These are phyloP conservation scores for Populus trichocarpa DNA, from an alignment of 441 rosid species.

Conservation along the genomic window DNA sequence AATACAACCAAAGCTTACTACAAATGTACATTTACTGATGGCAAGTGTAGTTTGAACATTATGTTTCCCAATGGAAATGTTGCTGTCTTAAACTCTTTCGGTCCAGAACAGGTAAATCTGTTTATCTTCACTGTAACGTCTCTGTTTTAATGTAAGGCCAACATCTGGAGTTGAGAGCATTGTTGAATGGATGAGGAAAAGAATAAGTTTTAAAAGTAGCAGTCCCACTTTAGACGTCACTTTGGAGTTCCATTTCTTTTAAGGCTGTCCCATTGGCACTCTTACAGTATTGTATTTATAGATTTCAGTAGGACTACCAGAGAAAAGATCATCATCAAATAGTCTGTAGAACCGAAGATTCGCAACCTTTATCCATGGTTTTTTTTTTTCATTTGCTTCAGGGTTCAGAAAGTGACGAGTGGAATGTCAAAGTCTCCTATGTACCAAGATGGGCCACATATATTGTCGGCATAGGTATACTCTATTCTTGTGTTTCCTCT, in stretches of 20 bases:
- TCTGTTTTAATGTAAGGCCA: not conserved
- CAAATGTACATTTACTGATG: constrained; percentile 59
- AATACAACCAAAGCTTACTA: constrained; percentile 75
- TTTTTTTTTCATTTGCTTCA: constrained; percentile 33
- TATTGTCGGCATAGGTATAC: constrained; percentile 74
- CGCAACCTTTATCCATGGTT: constrained; percentile 5
- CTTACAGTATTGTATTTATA: not conserved
- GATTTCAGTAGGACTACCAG: not conserved
- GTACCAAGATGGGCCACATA: constrained; percentile 94
- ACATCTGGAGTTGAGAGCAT: not conserved
- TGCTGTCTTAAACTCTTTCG: constrained; percentile 71
- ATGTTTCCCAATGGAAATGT: constrained; percentile 62
- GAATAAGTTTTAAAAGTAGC: not conserved
- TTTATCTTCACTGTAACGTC: constrained; percentile 1
- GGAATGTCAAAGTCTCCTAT: constrained; percentile 72
- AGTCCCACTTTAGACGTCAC: not conserved
- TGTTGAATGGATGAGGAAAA: constrained; percentile 1
- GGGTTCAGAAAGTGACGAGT: constrained; percentile 50
- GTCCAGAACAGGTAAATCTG: constrained; percentile 49
- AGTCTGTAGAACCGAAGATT: not conserved
- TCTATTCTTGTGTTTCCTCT: constrained; percentile 11
- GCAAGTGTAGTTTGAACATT: constrained; percentile 51
- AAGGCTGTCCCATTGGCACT: constrained; percentile 2
- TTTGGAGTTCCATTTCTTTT: not conserved
- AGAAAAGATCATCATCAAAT: not conserved